These are phyloP conservation scores for Neonectria punicea DNA, from an alignment of 2,329 filamentous ascomycete genomes.

Conservation along the genomic window DNA sequence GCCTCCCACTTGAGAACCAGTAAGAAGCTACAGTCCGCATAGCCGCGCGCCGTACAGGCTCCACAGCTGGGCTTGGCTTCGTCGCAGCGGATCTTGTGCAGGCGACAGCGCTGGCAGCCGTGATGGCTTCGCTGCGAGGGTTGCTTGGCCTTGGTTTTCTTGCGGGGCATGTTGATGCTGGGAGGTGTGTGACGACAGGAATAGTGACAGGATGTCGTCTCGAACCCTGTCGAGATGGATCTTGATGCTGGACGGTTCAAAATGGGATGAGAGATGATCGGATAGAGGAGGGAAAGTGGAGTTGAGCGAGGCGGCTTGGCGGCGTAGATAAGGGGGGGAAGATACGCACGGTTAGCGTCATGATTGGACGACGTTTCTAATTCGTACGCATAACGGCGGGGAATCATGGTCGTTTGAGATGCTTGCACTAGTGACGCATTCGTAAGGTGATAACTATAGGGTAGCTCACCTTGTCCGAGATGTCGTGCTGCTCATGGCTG, in stretches of 20 bases:
- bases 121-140: constrained; percentile 34
- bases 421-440: too few relatives aligned
- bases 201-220: background rate
- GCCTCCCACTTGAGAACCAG: constrained; percentile 43
- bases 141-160: constrained; percentile 18
- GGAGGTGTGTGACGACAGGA: background rate
- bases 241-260: background rate
- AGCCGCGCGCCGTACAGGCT: constrained; percentile 31
- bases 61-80: constrained; percentile 35
- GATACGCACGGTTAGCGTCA: background rate
- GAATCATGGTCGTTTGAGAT: background rate
- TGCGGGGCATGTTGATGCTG: constrained; percentile 13
- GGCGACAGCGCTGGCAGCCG: constrained; percentile 39
- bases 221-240: too few relatives aligned
- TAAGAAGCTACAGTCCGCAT: constrained; percentile 26
- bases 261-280: background rate
- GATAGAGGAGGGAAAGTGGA: background rate
- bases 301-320: background rate
- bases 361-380: background rate
- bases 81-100: constrained; percentile 39
- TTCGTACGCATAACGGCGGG: background rate
- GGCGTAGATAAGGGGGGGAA: background rate
- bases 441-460: background rate
- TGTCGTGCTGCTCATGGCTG: too few relatives aligned
- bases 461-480: background rate